Base-by-base conservation (phyloP, 441 rosid genomes). In the Gossypium davidsonii region DNA sequence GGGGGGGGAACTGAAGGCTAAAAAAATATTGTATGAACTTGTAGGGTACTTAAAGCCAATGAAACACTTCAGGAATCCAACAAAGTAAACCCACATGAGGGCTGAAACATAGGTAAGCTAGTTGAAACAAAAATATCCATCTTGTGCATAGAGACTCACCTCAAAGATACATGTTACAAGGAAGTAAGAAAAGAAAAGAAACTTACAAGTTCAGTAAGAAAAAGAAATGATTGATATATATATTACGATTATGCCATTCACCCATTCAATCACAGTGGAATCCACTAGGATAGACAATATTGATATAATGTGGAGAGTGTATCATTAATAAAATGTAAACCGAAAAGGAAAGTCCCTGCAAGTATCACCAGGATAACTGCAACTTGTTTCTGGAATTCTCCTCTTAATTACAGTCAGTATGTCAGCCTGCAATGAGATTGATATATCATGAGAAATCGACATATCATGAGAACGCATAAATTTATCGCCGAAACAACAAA, bases 61-160 rank as follows among this genome's bases (percentile, higher is more conserved):
- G 58, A 18, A 15, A 2, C 23, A 23, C 53, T 67, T 6, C 39
- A 14, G 31, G 60, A 21, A 55, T 9, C 26, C 26, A 55, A 20
- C 28, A 25, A 12, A 9, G 14, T 18, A 55, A 55, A 55, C 9
- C 9, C 57, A 28, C 34, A 11, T 34, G 64, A 26, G 17, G 67
- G 67, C 53, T 53, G 17, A 53, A 5, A 20, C 12, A 42, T 28
- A 14, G 17, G 56, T 14, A 31, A 67, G 46, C 73, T 66, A 66
- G 34, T 18, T 60, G 55, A 46, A 55, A 67, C 31, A 64, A 46
- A 59, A 10, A 10, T 31, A 62, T 63, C 49, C 66, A 74, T 48
- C 55, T 73, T 55, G 11, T 4, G 14, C 26, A 57, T 15, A 51
- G 53, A 1, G 25, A 31, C 21, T 6, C 2, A 6, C 3, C 51